Percentiles rank a stretch among this genome's conserved stretches.
Conservation (phyloP, 225 moss, liverwort and hornwort genomes). For the Marchantia paleacea region DNA sequence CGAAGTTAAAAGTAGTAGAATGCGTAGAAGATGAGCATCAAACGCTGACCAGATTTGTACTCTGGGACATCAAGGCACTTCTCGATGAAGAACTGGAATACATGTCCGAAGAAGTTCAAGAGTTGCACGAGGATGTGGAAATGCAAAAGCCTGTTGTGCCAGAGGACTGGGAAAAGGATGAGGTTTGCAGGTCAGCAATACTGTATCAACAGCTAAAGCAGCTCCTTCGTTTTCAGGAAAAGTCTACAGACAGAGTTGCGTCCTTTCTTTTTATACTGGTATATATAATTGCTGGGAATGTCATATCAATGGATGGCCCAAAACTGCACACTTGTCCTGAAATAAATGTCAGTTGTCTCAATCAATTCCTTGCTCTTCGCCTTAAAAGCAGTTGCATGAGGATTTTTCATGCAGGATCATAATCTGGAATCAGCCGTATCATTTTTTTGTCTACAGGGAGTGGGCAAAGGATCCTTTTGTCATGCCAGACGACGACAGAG, state of each 20-base stretch:
- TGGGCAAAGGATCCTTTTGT: slow-evolving; percentile 81
- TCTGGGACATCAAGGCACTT: slow-evolving; percentile 19
- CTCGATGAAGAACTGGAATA: slow-evolving; percentile 30
- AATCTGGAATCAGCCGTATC: too few species aligned
- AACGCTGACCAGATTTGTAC: background rate
- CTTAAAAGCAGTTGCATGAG: too few species aligned
- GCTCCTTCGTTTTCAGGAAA: background rate
- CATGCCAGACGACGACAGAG: slow-evolving; percentile 81
- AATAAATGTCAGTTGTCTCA: too few species aligned
- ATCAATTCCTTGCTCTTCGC: too few species aligned
- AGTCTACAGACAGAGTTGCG: background rate
- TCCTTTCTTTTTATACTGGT: background rate
- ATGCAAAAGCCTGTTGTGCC: slow-evolving; percentile 40
- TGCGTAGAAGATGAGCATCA: too few species aligned
- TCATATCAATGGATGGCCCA: too few species aligned
- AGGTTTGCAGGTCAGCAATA: slow-evolving; percentile 46
- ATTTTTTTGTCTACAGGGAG: slow-evolving; percentile 42
- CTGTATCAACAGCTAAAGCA: background rate
- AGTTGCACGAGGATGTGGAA: slow-evolving; percentile 37
- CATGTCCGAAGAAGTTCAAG: slow-evolving; percentile 39
- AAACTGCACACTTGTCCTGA: too few species aligned
- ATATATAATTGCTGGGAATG: background rate
- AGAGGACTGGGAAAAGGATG: slow-evolving; percentile 42
- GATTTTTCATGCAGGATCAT: too few species aligned
- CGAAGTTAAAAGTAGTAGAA: too few species aligned